Conservation (phyloP, 192 early-diverging fungal genomes). For the Gryganskiella cystojenkinii region DNA sequence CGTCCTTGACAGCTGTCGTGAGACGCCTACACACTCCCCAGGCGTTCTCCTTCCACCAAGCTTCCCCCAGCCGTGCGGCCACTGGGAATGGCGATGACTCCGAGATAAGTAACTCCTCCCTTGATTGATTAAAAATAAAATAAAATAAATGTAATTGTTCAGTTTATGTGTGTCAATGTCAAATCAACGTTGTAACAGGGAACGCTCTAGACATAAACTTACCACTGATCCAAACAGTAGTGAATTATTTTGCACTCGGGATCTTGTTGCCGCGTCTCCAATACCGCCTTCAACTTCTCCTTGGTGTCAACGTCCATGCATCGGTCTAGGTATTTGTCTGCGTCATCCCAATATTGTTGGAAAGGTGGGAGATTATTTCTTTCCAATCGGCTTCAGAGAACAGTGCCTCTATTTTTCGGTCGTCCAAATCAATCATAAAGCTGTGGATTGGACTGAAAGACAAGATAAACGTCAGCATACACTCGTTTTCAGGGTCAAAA, state of each 20-base stretch:
- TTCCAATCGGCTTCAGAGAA: constrained; percentile 23
- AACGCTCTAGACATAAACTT: constrained; percentile 14
- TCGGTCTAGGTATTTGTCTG: constrained; percentile 14
- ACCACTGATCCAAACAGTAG: constrained; percentile 37
- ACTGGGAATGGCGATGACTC: constrained; percentile 22
- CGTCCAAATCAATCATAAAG: constrained; percentile 30
- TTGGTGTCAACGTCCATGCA: constrained; percentile 28
- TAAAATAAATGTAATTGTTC: constrained; percentile 19
- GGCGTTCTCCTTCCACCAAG: constrained; percentile 41
- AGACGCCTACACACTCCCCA: constrained; percentile 40
- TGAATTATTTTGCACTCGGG: constrained; percentile 32
- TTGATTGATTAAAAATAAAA: constrained; percentile 19
- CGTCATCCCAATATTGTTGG: constrained; percentile 19
- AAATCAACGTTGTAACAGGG: constrained; percentile 22
- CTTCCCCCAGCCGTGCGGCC: constrained; percentile 23
- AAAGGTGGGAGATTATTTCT: constrained; percentile 27
- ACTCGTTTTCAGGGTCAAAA: constrained; percentile 5
- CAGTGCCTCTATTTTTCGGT: constrained; percentile 18
- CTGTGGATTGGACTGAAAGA: constrained; percentile 32
- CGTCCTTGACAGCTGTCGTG: constrained; percentile 23
- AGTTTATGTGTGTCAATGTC: constrained; percentile 17
- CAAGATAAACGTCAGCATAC: constrained; percentile 20
- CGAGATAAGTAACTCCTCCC: constrained; percentile 34
- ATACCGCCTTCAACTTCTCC: constrained; percentile 11
- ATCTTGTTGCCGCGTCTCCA: constrained; percentile 29